A percentile compares a stretch with the other conserved stretches of the same genome.
phyloP scores from a whole-genome alignment of 352 stramenopile genomes.

The Aphanomyces euteiches region DNA sequence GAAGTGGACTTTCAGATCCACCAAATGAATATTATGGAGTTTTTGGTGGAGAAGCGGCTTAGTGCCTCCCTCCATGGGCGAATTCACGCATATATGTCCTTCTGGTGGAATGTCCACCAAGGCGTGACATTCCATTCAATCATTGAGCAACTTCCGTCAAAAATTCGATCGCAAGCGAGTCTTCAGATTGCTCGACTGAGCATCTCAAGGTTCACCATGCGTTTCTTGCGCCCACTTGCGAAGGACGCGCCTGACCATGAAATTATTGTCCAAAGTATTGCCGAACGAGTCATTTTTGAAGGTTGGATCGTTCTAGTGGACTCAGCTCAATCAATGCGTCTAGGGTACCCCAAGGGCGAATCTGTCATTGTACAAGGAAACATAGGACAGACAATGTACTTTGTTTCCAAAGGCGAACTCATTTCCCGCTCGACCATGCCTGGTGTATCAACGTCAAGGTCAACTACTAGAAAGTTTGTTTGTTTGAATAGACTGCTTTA shows the following conservation, averaged over 20 bases:
- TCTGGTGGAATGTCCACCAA: constrained; percentile 22
- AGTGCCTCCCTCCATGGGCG: not conserved
- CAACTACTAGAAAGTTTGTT: not conserved
- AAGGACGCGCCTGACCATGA: constrained; percentile 4
- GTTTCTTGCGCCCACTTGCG: constrained; percentile 16
- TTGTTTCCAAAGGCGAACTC: constrained; percentile 26
- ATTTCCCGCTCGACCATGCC: constrained; percentile 20
- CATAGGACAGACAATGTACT: constrained; percentile 27
- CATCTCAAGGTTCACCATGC: constrained; percentile 18
- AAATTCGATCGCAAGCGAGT: constrained; percentile 23
- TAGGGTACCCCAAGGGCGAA: constrained; percentile 23
- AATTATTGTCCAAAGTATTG: constrained; percentile 14
- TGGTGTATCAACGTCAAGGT: no score
- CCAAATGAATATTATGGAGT: constrained; percentile 31
- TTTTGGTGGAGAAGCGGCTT: constrained; percentile 18
- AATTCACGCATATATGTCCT: constrained; percentile 21
- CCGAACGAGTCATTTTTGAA: constrained; percentile 26
- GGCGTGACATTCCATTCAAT: constrained; percentile 27
- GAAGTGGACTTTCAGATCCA: constrained; percentile 32
- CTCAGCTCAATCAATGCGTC: not conserved
- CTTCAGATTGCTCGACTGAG: constrained; percentile 23
- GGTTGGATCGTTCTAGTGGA: not conserved
- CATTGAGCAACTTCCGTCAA: constrained; percentile 22
- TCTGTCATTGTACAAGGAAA: constrained; percentile 29
- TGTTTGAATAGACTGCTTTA: not conserved